phyloP scores from a whole-genome alignment of 768 basidiomycete species.

The Mycena rebaudengoi region DNA sequence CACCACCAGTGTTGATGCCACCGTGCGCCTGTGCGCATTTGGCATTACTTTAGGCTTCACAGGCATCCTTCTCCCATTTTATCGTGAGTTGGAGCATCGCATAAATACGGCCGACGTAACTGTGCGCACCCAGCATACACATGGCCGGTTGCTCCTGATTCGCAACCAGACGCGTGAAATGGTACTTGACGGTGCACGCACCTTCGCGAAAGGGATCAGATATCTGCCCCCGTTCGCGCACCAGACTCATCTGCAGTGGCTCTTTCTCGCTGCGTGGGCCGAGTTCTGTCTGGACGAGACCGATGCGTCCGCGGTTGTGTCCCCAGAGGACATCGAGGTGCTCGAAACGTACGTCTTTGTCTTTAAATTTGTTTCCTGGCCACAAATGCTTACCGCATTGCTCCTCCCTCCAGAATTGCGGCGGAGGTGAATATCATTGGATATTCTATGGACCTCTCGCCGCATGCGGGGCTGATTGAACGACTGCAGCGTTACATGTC shows the following conservation, averaged over 20 bases:
- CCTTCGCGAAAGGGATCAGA: not conserved
- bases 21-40: not conserved
- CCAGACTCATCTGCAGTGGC: conserved; percentile 10
- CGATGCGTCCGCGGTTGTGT: not conserved
- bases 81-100: conserved; percentile 16
- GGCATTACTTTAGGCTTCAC: not conserved
- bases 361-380: not conserved
- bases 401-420: no score
- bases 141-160: not conserved
- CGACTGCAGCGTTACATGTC: no score
- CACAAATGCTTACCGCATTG: no score
- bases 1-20: no score
- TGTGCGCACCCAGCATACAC: not conserved
- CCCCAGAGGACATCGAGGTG: not conserved
- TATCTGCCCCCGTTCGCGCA: conserved; percentile 7
- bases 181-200: not conserved
- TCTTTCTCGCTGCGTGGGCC: conserved; percentile 1
- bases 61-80: conserved; percentile 6
- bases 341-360: not conserved
- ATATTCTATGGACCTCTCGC: no score
- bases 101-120: not conserved
- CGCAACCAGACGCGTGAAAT: not conserved
- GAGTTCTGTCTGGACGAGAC: conserved; percentile 15
- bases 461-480: no score
- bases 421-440: no score